These are phyloP conservation scores for Arachnomyces sp. DNA, from an alignment of 2,329 filamentous ascomycete species.

Conservation along the genomic window DNA sequence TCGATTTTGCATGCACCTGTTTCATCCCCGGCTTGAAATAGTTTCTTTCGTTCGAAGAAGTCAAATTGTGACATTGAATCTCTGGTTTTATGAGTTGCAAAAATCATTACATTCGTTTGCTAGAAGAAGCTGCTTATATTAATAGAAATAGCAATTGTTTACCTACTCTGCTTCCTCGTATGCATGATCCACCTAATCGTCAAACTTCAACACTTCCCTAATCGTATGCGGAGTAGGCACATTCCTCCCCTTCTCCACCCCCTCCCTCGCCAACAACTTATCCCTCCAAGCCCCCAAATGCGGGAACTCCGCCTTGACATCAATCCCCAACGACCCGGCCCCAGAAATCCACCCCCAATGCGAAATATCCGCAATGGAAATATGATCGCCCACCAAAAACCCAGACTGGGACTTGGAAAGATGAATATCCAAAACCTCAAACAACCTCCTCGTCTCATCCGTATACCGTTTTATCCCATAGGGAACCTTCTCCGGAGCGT, in stretches of 20 bases:
- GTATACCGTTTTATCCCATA: conserved; percentile 77
- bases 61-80: too few relatives aligned
- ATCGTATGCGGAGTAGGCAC: conserved; percentile 59
- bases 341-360: conserved; percentile 69
- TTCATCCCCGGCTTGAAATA: too few relatives aligned
- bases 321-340: conserved; percentile 54
- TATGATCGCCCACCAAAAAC: conserved; percentile 45
- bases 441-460: conserved; percentile 78
- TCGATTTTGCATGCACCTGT: too few relatives aligned
- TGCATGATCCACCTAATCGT: too few relatives aligned
- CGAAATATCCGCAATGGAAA: conserved; percentile 62
- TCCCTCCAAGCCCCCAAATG: conserved; percentile 70
- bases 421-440: conserved; percentile 67
- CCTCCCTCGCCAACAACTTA: conserved; percentile 60
- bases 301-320: conserved; percentile 65
- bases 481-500: conserved; percentile 72
- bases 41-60: too few relatives aligned
- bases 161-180: too few relatives aligned
- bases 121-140: too few relatives aligned
- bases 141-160: too few relatives aligned
- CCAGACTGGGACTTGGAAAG: conserved; percentile 46
- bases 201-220: conserved; percentile 49
- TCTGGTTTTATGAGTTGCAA: too few relatives aligned
- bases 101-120: too few relatives aligned
- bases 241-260: conserved; percentile 66